Conservation (phyloP, 257 asterid genomes). For the Nicotiana tabacum region DNA sequence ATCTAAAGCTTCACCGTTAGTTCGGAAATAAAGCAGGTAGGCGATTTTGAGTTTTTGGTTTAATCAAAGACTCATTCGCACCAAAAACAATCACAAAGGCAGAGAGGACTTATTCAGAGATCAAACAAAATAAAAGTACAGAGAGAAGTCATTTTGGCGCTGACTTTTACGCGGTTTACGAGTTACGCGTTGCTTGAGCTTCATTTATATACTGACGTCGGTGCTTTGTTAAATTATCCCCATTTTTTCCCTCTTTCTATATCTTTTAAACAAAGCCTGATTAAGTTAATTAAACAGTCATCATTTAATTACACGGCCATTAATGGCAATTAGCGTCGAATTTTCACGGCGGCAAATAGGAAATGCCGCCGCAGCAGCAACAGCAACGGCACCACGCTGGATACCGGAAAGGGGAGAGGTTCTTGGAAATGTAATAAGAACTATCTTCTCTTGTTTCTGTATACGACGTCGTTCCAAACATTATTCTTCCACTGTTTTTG, state of each 20-base stretch:
- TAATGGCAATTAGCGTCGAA: background rate
- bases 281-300: background rate
- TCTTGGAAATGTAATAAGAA: background rate
- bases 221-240: background rate
- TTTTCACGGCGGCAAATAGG: background rate
- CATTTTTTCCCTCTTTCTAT: background rate
- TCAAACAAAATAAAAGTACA: background rate
- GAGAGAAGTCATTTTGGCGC: background rate
- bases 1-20: background rate
- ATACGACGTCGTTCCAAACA: background rate
- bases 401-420: conserved; percentile 13
- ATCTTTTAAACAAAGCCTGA: background rate
- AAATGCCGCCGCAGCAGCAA: background rate
- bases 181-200: background rate
- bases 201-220: background rate
- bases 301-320: background rate
- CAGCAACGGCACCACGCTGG: conserved; percentile 13
- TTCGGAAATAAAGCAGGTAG: background rate
- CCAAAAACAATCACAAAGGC: background rate
- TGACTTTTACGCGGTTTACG: background rate
- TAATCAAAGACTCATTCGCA: background rate
- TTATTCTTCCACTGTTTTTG: background rate
- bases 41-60: background rate
- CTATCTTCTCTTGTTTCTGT: background rate
- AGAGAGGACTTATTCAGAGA: background rate